These are phyloP conservation scores for Leptographium lundbergii DNA, from an alignment of 2,329 filamentous ascomycete species.

Conservation along the genomic window DNA sequence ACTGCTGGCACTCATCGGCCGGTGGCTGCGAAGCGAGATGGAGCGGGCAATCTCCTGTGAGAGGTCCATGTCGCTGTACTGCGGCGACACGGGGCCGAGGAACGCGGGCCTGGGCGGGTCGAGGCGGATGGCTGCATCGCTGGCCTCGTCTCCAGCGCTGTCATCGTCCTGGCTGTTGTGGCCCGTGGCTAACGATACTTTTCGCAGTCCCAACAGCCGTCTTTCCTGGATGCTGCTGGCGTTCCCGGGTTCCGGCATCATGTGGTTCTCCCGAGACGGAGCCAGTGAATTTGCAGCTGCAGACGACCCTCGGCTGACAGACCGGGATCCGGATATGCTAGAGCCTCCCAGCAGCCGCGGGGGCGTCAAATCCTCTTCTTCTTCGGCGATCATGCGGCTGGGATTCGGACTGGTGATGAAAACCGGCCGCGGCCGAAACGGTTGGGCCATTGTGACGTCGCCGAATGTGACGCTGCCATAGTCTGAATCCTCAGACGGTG, in stretches of 20 bases:
- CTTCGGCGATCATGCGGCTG: constrained; percentile 1
- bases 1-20: background rate
- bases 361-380: constrained; percentile 6
- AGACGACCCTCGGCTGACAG: background rate
- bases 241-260: background rate
- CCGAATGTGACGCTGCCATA: constrained; percentile 10
- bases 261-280: background rate
- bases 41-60: constrained; percentile 9
- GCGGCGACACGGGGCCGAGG: constrained; percentile 1
- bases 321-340: too few species aligned
- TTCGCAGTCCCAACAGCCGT: background rate
- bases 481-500: constrained; percentile 10
- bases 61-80: background rate
- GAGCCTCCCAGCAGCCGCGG: background rate
- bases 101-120: constrained; percentile 6
- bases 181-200: background rate
- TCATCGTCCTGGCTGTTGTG: background rate
- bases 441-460: constrained; percentile 10
- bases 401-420: constrained; percentile 10
- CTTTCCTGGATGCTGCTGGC: background rate
- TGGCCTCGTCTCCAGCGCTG: background rate
- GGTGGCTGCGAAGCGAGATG: constrained; percentile 6
- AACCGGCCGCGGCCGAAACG: constrained; percentile 10
- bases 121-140: constrained; percentile 5
- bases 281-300: background rate